phyloP scores from a whole-genome alignment of 441 rosid genomes.

The Capsella rubella region DNA sequence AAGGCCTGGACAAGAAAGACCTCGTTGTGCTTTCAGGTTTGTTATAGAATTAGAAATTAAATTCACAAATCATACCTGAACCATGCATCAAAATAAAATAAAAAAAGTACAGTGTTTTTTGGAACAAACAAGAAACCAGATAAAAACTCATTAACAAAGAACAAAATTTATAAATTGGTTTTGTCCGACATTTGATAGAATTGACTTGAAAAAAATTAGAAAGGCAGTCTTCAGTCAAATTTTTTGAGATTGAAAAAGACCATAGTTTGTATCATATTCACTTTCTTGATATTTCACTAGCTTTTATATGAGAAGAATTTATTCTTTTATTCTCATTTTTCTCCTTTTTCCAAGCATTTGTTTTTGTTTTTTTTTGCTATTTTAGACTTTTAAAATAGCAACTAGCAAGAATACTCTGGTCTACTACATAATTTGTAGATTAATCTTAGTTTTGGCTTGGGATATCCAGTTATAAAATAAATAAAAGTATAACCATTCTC shows the following conservation, averaged over 20 bases:
- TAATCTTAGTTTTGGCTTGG: background rate
- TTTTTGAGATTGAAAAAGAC: background rate
- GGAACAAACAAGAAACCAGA: background rate
- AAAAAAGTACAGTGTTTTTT: background rate
- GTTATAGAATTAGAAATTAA: background rate
- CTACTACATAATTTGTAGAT: background rate
- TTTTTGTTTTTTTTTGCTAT: too few relatives aligned
- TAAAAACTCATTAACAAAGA: background rate
- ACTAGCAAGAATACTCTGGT: background rate
- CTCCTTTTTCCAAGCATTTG: background rate
- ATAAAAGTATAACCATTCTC: background rate
- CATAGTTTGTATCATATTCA: background rate
- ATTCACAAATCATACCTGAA: background rate
- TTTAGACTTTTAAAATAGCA: background rate
- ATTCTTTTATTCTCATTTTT: background rate
- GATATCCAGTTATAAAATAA: background rate
- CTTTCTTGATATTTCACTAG: too few relatives aligned
- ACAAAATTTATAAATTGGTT: background rate
- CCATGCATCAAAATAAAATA: too few relatives aligned
- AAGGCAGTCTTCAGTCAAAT: background rate
- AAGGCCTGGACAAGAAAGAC: constrained; percentile 57
- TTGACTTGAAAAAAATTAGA: background rate
- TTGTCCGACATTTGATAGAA: background rate
- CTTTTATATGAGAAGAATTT: too few relatives aligned
- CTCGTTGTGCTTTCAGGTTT: constrained; percentile 69